Conservation (phyloP, 371 early-diverging fungal species). For the Nematocida parisii region DNA sequence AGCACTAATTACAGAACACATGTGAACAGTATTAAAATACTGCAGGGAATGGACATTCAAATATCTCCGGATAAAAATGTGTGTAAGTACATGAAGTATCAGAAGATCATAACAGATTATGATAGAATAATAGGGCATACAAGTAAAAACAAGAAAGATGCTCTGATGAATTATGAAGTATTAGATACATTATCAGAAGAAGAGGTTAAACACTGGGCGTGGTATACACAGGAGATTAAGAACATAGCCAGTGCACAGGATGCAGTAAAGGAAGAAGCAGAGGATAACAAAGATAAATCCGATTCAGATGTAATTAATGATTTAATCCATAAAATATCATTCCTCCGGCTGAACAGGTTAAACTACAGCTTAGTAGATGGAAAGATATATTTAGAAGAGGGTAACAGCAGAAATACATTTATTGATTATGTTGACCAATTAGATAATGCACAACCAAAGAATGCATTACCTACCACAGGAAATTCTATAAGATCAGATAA, state of each 20-base stretch:
- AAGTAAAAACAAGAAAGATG: not conserved
- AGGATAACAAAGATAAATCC: not conserved
- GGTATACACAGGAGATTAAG: not conserved
- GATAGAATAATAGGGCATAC: conserved; percentile 42
- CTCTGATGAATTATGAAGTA: not conserved
- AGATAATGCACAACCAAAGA: not conserved
- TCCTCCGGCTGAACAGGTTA: conserved; percentile 33
- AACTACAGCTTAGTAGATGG: conserved; percentile 16
- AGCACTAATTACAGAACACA: conserved; percentile 33
- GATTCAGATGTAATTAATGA: not conserved
- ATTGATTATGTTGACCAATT: conserved; percentile 42
- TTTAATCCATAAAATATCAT: conserved; percentile 15
- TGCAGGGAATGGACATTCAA: conserved; percentile 20
- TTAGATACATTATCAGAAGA: not conserved
- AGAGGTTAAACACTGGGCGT: conserved; percentile 1
- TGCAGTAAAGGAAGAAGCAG: not conserved
- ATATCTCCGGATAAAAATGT: conserved; percentile 17
- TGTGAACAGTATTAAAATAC: conserved; percentile 25
- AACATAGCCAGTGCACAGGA: not conserved
- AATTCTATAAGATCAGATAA: not conserved
- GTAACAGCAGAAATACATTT: conserved; percentile 9
- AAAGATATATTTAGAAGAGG: not conserved
- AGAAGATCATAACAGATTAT: conserved; percentile 49
- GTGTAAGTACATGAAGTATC: conserved; percentile 21
- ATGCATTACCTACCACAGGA: too few species aligned